Conservation (phyloP, 2,329 filamentous ascomycete species). For the Alternaria viburni region DNA sequence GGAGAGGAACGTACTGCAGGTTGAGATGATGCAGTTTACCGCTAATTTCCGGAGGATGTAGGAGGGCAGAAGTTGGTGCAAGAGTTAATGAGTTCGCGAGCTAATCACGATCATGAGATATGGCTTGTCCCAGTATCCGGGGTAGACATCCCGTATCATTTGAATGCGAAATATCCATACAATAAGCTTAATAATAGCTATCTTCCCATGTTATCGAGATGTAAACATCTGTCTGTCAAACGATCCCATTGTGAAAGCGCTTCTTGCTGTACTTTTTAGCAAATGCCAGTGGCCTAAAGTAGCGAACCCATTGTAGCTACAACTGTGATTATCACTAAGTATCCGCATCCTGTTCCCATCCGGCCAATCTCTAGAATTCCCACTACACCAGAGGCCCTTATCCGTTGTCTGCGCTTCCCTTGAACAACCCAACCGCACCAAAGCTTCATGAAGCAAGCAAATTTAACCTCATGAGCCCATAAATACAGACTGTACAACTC, state of each 20-base stretch:
- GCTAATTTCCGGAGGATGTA: not conserved
- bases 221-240: not conserved
- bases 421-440: not conserved
- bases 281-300: not conserved
- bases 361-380: not conserved
- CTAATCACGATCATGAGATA: not conserved
- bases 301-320: not conserved
- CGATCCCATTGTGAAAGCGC: not conserved
- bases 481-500: fast-evolving
- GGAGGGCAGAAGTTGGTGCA: not conserved
- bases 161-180: not conserved
- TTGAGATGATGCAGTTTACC: not conserved
- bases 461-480: not conserved
- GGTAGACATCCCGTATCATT: not conserved
- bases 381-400: not conserved
- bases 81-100: not conserved
- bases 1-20: not conserved
- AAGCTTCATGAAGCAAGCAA: not conserved
- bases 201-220: not conserved
- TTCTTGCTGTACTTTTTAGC: not conserved
- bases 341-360: not conserved
- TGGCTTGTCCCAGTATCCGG: not conserved
- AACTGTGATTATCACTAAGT: not conserved
- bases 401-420: not conserved
- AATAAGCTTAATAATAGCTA: not conserved